A percentile compares a stretch with the other conserved stretches of the same genome.
phyloP scores from a whole-genome alignment of 1,284 basidiomycete species.

The Rhodotorula sp. region DNA sequence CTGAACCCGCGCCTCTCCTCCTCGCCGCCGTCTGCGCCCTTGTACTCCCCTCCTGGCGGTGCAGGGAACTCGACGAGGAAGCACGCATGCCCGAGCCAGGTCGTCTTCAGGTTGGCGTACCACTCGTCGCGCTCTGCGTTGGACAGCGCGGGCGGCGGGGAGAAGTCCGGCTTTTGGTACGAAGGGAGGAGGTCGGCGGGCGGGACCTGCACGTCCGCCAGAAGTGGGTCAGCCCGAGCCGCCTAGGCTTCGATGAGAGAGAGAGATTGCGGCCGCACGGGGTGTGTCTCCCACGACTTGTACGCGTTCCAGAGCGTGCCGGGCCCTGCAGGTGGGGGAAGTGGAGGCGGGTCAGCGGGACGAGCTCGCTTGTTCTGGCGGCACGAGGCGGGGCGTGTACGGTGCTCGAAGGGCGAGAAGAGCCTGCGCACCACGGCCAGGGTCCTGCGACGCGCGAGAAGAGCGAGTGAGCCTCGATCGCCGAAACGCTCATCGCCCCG shows the following conservation, averaged over 20 bases:
- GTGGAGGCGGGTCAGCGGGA: not conserved
- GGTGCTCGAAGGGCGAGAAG: too few relatives aligned
- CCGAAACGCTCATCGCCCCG: not conserved
- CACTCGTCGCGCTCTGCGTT: constrained; percentile 21
- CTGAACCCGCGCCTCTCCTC: constrained; percentile 50
- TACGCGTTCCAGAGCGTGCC: not conserved
- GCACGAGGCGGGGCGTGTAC: too few relatives aligned
- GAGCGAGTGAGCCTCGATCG: not conserved
- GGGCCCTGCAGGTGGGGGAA: not conserved
- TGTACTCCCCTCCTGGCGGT: not conserved
- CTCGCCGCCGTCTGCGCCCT: not conserved
- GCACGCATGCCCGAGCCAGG: constrained; percentile 69
- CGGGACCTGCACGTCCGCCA: constrained; percentile 35
- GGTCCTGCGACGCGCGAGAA: not conserved
- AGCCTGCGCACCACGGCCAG: not conserved
- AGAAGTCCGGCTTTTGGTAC: constrained; percentile 31
- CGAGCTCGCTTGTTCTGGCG: too few relatives aligned
- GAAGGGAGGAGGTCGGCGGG: constrained; percentile 34
- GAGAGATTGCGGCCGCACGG: not conserved
- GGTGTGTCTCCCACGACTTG: not conserved
- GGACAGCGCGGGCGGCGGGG: constrained; percentile 2
- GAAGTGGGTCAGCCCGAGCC: not conserved
- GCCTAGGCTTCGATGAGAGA: too few relatives aligned
- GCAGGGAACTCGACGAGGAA: constrained; percentile 68
- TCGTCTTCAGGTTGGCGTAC: constrained; percentile 60